These are phyloP conservation scores for Fusarium sp. DNA, from an alignment of 2,329 filamentous ascomycete species.

Conservation along the genomic window DNA sequence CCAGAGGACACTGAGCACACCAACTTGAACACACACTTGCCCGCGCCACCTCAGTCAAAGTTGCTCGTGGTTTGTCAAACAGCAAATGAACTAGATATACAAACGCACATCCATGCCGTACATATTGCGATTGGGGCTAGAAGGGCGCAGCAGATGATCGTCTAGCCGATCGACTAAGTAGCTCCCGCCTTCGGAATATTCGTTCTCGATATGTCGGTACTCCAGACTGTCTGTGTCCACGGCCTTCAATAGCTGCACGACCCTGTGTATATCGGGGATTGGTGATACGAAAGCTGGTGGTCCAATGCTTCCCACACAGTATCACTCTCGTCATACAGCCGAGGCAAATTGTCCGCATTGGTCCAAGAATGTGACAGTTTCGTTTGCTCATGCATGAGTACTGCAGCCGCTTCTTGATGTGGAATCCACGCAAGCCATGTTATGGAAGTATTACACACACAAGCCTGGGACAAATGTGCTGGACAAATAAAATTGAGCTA, in stretches of 20 bases:
- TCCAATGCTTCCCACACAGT: not conserved
- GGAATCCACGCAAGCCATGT: conserved; percentile 2
- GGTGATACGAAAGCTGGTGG: not conserved
- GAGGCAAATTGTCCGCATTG: not conserved
- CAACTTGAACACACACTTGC: not conserved
- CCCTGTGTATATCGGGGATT: not conserved
- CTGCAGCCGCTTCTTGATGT: conserved; percentile 25
- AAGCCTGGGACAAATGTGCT: not conserved
- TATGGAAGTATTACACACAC: not conserved
- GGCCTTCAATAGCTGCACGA: not conserved
- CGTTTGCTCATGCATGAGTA: conserved; percentile 20
- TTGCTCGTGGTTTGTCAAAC: not conserved
- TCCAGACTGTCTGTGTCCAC: not conserved
- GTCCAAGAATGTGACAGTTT: conserved; percentile 18
- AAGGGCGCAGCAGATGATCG: not conserved
- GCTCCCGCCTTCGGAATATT: not conserved
- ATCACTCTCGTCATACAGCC: conserved; percentile 10
- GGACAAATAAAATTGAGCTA: not conserved
- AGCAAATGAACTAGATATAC: not conserved
- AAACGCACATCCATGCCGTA: not conserved
- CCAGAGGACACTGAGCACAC: conserved; percentile 34
- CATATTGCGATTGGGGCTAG: not conserved
- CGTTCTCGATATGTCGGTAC: not conserved
- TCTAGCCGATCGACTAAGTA: not conserved
- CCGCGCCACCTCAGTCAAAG: not conserved